phyloP scores from a whole-genome alignment of 169 alveolate genomes.

The Plasmodium fragile region DNA sequence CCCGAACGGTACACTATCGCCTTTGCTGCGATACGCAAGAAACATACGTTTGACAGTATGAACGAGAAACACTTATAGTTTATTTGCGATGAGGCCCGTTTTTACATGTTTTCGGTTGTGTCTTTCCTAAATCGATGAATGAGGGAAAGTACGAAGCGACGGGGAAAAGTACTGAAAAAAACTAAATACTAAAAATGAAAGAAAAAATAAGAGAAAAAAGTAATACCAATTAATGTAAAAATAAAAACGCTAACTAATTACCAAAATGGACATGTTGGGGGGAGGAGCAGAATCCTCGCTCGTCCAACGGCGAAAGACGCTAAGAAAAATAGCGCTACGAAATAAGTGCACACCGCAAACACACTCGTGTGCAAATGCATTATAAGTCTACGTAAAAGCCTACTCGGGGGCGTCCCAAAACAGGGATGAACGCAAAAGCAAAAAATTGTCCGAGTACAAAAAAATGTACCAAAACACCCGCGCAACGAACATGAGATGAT shows the following conservation, averaged over 20 bases:
- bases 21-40: not conserved
- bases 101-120: not conserved
- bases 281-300: too few relatives aligned
- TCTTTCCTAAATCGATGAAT: not conserved
- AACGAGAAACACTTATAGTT: not conserved
- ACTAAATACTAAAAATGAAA: not conserved
- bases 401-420: not conserved
- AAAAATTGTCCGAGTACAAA: slow-evolving; percentile 55
- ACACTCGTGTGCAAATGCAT: not conserved
- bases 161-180: not conserved
- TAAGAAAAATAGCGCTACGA: not conserved
- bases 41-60: not conserved
- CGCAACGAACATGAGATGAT: slow-evolving; percentile 69
- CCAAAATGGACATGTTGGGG: not conserved
- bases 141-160: not conserved
- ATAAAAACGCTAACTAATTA: not conserved
- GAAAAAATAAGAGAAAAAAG: not conserved
- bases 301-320: not conserved
- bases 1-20: not conserved
- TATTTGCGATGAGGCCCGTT: not conserved
- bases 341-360: not conserved
- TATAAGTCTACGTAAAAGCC: not conserved
- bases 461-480: slow-evolving; percentile 71
- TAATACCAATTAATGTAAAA: not conserved
- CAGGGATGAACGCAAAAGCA: slow-evolving; percentile 44